These are phyloP conservation scores for Fonsecaea pedrosoi DNA, from an alignment of 2,329 filamentous ascomycete species.

Conservation along the genomic window DNA sequence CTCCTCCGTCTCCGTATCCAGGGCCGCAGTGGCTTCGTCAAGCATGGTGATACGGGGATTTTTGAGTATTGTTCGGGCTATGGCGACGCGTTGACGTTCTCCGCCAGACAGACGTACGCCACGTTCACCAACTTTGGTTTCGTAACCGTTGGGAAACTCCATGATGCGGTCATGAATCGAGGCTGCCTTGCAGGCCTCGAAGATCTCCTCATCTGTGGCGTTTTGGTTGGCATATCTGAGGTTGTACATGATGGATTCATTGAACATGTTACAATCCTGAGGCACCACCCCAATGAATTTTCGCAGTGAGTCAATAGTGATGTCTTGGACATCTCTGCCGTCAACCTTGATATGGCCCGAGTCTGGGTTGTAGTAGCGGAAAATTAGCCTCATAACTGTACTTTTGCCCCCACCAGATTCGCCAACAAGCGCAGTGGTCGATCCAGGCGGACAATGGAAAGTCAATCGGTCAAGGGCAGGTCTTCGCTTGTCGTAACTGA, in stretches of 20 bases:
- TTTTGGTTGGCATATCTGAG: constrained; percentile 84
- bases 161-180: constrained; percentile 93
- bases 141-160: constrained; percentile 84
- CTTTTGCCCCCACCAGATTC: constrained; percentile 98
- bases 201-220: constrained; percentile 81
- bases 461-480: constrained; percentile 82
- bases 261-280: constrained; percentile 94
- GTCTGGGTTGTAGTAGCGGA: constrained; percentile 90
- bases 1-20: constrained; percentile 91
- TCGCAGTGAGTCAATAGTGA: constrained; percentile 93
- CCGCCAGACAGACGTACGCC: constrained; percentile 86
- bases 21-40: constrained; percentile 88
- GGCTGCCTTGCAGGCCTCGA: constrained; percentile 80
- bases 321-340: constrained; percentile 78
- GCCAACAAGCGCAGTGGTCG: constrained; percentile 93
- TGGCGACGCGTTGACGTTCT: constrained; percentile 92
- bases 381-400: constrained; percentile 92
- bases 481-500: constrained; percentile 86
- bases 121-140: constrained; percentile 89
- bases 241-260: constrained; percentile 94
- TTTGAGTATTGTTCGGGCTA: constrained; percentile 91
- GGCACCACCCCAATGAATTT: constrained; percentile 93
- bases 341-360: constrained; percentile 84
- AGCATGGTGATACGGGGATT: constrained; percentile 90
- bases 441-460: constrained; percentile 86